Percentiles rank a stretch among this genome's conserved stretches.
Evolutionary conservation across 2,329 filamentous ascomycete species (phyloP).

Genomic region (Periconia macrospinosa): DNA sequence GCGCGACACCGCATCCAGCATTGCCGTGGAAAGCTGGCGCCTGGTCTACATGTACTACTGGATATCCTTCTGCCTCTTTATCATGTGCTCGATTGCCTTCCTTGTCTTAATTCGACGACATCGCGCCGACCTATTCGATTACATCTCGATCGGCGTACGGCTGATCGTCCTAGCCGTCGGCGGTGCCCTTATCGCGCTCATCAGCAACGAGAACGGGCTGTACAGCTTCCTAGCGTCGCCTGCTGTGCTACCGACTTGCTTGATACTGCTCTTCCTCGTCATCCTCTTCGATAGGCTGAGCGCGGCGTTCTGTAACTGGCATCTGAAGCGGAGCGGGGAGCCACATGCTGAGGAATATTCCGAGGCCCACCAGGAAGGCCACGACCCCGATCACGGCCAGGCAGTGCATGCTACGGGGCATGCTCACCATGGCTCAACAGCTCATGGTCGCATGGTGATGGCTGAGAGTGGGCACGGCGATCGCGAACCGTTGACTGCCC

Average conservation of each 20-base stretch:
- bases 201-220: conserved; percentile 21
- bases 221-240: conserved; percentile 34
- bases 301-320: conserved; percentile 32
- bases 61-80: conserved; percentile 40
- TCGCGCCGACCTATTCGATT: conserved; percentile 45
- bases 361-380: conserved; percentile 32
- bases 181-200: conserved; percentile 30
- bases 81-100: conserved; percentile 41
- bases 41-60: conserved; percentile 44
- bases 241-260: conserved; percentile 38
- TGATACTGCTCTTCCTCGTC: conserved; percentile 39
- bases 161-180: conserved; percentile 30
- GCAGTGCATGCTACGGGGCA: too few species aligned
- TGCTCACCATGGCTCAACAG: too few species aligned
- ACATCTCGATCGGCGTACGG: conserved; percentile 38
- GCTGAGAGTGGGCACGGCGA: too few species aligned
- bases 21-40: conserved; percentile 32
- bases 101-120: conserved; percentile 44
- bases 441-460: too few species aligned
- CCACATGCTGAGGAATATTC: conserved; percentile 32
- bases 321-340: conserved; percentile 31
- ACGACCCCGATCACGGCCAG: too few species aligned
- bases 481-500: too few species aligned
- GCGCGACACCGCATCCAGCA: conserved; percentile 24
- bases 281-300: conserved; percentile 34